Percentiles rank a stretch among this genome's conserved stretches.
Evolutionary conservation across 495 filamentous ascomycete species (phyloP).

Genomic region (Neurospora tetrasperma): DNA sequence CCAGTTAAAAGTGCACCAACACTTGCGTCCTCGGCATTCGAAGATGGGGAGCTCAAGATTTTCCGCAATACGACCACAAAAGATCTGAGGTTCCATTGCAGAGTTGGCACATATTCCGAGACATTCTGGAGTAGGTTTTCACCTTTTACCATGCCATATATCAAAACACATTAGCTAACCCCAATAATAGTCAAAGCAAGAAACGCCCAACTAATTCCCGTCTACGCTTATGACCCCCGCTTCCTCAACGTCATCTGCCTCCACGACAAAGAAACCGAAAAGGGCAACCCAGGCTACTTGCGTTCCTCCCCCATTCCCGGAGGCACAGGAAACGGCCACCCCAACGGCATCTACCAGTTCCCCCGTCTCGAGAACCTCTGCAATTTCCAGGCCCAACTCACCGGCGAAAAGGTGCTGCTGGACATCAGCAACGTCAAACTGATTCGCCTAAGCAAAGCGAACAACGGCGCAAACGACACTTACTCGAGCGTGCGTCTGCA

Average conservation of each 20-base stretch:
- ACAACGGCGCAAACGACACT: conserved; percentile 15
- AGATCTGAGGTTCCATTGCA: conserved; percentile 24
- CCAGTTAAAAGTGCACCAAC: conserved; percentile 20
- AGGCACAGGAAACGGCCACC: conserved; percentile 1
- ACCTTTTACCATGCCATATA: background rate
- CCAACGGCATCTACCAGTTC: conserved; percentile 25
- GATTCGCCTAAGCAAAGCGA: conserved; percentile 13
- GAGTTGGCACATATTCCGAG: conserved; percentile 21
- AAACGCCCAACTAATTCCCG: conserved; percentile 26
- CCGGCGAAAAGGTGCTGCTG: conserved; percentile 23
- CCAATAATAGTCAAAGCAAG: conserved; percentile 18
- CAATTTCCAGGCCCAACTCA: conserved; percentile 27
- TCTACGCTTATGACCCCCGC: conserved; percentile 25
- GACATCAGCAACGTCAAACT: conserved; percentile 24
- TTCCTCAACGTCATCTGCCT: conserved; percentile 24
- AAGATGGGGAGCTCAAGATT: conserved; percentile 22
- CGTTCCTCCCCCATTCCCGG: conserved; percentile 4
- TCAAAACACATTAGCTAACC: background rate
- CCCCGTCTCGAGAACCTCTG: conserved; percentile 14
- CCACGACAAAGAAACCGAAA: conserved; percentile 20
- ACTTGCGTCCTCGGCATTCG: conserved; percentile 13
- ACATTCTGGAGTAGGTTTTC: conserved; percentile 24
- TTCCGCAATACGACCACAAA: conserved; percentile 22
- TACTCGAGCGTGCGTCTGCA: conserved; percentile 24
- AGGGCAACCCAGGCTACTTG: conserved; percentile 10